phyloP scores from a whole-genome alignment of 202 grass and related monocot species.

The Tripidium arundinaceum region DNA sequence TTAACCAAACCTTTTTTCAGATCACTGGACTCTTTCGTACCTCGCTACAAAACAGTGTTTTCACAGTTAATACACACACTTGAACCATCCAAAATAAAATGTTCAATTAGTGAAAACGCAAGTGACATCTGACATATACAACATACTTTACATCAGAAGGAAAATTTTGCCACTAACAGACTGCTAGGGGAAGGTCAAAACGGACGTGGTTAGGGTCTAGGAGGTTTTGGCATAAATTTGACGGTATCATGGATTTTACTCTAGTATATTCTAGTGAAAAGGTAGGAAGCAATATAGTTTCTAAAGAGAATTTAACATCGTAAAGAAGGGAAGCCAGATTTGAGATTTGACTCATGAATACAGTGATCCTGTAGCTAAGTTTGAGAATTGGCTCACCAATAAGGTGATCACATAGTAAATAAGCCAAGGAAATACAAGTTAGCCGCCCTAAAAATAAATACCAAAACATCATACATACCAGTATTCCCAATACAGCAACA shows the following conservation, averaged over 20 bases:
- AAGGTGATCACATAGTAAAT: no score
- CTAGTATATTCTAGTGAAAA: background rate
- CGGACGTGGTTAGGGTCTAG: background rate
- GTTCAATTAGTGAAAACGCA: background rate
- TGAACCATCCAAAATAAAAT: slow-evolving; percentile 10
- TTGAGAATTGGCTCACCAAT: no score
- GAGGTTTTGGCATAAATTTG: background rate
- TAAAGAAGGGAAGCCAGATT: background rate
- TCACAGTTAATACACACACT: background rate
- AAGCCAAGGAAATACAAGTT: no score
- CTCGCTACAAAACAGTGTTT: slow-evolving; percentile 40
- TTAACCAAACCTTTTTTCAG: slow-evolving; percentile 59
- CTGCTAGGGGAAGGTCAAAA: background rate
- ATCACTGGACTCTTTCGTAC: slow-evolving; percentile 41
- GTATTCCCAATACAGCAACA: no score
- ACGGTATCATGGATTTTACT: background rate
- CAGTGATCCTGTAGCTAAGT: no score
- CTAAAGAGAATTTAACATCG: background rate
- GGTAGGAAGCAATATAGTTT: background rate
- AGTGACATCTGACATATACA: background rate
- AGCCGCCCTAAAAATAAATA: no score
- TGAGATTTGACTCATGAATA: no score
- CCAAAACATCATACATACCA: no score
- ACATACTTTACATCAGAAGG: no score
- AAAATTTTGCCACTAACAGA: background rate